A percentile compares a stretch with the other conserved stretches of the same genome.
Evolutionary conservation across 495 filamentous ascomycete species (phyloP).

Genomic region (Pseudoneurospora amorphoporcata): DNA sequence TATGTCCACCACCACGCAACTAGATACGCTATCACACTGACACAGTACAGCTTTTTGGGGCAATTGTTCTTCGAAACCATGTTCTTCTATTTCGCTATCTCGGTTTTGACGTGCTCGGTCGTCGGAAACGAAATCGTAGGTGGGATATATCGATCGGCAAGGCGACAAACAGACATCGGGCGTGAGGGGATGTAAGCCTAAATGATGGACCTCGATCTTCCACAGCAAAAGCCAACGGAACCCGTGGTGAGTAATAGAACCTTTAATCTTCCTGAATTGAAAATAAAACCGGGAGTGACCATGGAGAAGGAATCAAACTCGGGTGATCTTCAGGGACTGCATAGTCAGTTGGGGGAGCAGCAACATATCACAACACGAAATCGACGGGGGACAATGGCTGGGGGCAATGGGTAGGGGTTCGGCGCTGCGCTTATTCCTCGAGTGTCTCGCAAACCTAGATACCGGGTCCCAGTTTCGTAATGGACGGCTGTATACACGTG

Average conservation of each 20-base stretch:
- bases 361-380: conserved; percentile 9
- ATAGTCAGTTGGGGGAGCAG: not conserved
- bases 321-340: conserved; percentile 9
- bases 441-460: not conserved
- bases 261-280: conserved; percentile 36
- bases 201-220: conserved; percentile 38
- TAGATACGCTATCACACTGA: not conserved
- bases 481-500: not conserved
- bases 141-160: not conserved
- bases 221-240: conserved; percentile 28
- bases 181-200: conserved; percentile 26
- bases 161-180: not conserved
- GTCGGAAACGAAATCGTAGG: not conserved
- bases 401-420: not conserved
- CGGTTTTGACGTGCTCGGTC: not conserved
- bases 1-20: not conserved
- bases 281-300: conserved; percentile 37
- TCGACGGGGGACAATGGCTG: conserved; percentile 9
- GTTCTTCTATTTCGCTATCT: not conserved
- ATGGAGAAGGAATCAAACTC: conserved; percentile 32
- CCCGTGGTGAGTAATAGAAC: conserved; percentile 42
- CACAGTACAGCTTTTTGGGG: not conserved
- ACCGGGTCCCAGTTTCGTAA: not conserved
- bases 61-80: not conserved
- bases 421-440: not conserved